Conservation (phyloP, 805 yeast species). For the Sugiyamaella americana region DNA sequence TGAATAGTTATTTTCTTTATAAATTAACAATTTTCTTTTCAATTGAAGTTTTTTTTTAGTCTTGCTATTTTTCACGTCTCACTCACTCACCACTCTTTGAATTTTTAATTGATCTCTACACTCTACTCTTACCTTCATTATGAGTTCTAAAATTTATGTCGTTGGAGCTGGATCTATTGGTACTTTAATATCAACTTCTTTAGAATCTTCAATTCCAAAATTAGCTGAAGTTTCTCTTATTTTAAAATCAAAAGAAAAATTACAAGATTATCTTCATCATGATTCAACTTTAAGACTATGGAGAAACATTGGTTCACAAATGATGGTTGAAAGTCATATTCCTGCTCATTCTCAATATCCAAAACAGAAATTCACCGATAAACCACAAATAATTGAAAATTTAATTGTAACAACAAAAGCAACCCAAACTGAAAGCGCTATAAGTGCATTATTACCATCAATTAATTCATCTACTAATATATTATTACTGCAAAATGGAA, state of each 20-base stretch:
- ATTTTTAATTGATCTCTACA: too few species aligned
- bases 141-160: slow-evolving; percentile 27
- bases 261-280: slow-evolving; percentile 37
- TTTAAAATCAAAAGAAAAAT: slow-evolving; percentile 38
- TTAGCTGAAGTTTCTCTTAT: slow-evolving; percentile 39
- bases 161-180: slow-evolving; percentile 55
- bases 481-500: slow-evolving; percentile 75
- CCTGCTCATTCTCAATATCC: slow-evolving; percentile 13
- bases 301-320: slow-evolving; percentile 15
- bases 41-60: too few species aligned
- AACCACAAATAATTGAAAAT: slow-evolving; percentile 39
- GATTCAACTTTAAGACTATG: slow-evolving; percentile 36
- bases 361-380: slow-evolving; percentile 14
- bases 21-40: too few species aligned
- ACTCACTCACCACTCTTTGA: too few species aligned
- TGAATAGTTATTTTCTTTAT: too few species aligned
- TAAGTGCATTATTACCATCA: slow-evolving; percentile 46
- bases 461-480: slow-evolving; percentile 50
- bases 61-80: too few species aligned
- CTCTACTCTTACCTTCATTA: too few species aligned
- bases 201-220: slow-evolving; percentile 33
- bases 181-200: slow-evolving; percentile 42
- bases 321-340: slow-evolving; percentile 12
- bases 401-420: slow-evolving; percentile 77
- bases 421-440: slow-evolving; percentile 60